These are phyloP conservation scores for Hamamelis virginiana DNA, from an alignment of 164 flowering plant genomes.

Conservation along the genomic window DNA sequence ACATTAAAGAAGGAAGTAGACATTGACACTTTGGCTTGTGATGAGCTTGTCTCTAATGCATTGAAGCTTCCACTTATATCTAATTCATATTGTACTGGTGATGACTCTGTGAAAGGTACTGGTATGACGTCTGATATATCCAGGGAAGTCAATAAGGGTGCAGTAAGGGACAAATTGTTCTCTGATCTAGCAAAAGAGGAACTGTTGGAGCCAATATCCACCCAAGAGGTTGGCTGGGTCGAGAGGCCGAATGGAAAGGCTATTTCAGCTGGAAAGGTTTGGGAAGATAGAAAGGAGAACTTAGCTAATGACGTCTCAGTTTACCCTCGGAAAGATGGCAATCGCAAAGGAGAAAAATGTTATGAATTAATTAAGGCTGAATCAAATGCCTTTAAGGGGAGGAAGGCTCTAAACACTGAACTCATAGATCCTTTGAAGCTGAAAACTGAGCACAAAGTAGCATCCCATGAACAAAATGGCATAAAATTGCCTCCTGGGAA, in stretches of 20 bases:
- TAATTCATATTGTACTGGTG: conserved; percentile 20
- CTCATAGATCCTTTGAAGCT: conserved; percentile 15
- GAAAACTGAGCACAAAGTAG: conserved; percentile 21
- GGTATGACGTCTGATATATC: conserved; percentile 7
- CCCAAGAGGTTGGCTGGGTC: conserved; percentile 15
- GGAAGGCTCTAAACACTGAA: conserved; percentile 21
- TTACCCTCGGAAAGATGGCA: conserved; percentile 15
- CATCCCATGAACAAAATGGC: conserved; percentile 19
- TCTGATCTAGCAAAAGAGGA: conserved; percentile 16
- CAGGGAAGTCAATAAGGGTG: conserved; percentile 16
- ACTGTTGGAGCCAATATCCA: conserved; percentile 4
- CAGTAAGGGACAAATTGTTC: conserved; percentile 5
- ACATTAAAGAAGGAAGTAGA: conserved; percentile 24
- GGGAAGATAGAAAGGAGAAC: conserved; percentile 20
- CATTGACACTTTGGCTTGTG: conserved; percentile 31
- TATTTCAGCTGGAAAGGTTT: conserved; percentile 20
- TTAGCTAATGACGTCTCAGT: conserved; percentile 15
- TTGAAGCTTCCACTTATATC: conserved; percentile 55
- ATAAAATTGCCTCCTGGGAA: conserved; percentile 5
- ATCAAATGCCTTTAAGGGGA: conserved; percentile 18
- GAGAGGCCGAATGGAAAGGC: conserved; percentile 20
- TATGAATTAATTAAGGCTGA: conserved; percentile 17
- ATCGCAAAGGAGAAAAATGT: conserved; percentile 19
- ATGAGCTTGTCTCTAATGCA: conserved; percentile 46
- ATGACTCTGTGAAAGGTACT: conserved; percentile 12